Evolutionary conservation across 2,329 filamentous ascomycete species (phyloP).

Genomic region (Xylaria sp.): DNA sequence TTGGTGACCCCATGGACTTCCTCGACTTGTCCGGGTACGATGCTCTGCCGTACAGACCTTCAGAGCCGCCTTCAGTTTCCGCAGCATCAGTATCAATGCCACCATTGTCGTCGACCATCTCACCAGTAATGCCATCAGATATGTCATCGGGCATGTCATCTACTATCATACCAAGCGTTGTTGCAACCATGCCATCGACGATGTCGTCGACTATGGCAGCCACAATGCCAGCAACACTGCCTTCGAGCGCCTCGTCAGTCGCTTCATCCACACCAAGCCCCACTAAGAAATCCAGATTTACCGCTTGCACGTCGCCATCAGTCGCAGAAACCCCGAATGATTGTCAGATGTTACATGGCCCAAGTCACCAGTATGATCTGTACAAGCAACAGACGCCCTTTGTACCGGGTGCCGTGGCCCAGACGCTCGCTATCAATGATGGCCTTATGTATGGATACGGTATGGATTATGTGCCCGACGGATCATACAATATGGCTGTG

Average conservation of each 20-base stretch:
- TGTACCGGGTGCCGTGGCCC: slow-evolving; percentile 75
- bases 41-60: slow-evolving; percentile 50
- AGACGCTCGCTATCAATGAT: slow-evolving; percentile 72
- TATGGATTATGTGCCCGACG: slow-evolving; percentile 42
- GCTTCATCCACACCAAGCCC: too few species aligned
- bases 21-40: slow-evolving; percentile 61
- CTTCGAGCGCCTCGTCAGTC: too few species aligned
- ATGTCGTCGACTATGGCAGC: slow-evolving; percentile 39
- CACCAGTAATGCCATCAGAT: too few species aligned
- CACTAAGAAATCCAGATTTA: too few species aligned
- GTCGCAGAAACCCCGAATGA: slow-evolving; percentile 28
- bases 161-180: too few species aligned
- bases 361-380: slow-evolving; percentile 90
- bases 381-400: slow-evolving; percentile 95
- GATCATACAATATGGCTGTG: slow-evolving; percentile 48
- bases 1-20: slow-evolving; percentile 51
- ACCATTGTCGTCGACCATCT: background rate
- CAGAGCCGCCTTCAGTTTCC: slow-evolving; percentile 54
- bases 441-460: slow-evolving; percentile 46
- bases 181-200: background rate
- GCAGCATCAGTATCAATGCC: background rate
- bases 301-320: background rate
- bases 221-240: too few species aligned
- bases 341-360: slow-evolving; percentile 63
- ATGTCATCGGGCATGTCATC: too few species aligned